phyloP scores from a whole-genome alignment of 257 asterid genomes.

The Anisodus tanguticus region DNA sequence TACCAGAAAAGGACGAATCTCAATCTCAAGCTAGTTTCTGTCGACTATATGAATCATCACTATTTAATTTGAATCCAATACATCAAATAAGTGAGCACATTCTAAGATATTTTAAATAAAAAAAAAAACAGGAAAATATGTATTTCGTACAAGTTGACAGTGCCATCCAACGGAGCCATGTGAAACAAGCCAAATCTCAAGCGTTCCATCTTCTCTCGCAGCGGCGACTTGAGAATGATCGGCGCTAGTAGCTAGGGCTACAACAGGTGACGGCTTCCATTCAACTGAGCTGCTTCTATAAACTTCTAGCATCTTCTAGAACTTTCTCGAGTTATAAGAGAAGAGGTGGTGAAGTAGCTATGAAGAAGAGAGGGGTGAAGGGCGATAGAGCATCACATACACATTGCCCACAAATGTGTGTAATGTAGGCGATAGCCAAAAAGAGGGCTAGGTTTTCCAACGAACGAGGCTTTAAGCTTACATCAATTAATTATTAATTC shows the following conservation, averaged over 20 bases:
- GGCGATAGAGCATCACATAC: conserved; percentile 7
- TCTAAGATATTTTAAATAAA: too few relatives aligned
- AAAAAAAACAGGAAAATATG: too few relatives aligned
- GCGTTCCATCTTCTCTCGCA: conserved; percentile 81
- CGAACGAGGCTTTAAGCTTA: conserved; percentile 7
- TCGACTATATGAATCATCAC: too few relatives aligned
- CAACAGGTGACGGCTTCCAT: conserved; percentile 84
- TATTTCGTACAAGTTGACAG: conserved; percentile 21
- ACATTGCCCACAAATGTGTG: neutral
- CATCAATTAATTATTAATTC: neutral
- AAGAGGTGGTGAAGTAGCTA: neutral
- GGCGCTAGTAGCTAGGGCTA: conserved; percentile 88
- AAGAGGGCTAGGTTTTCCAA: neutral
- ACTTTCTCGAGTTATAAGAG: neutral
- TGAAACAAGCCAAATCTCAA: conserved; percentile 98
- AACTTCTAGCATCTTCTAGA: conserved; percentile 49
- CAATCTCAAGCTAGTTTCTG: too few relatives aligned
- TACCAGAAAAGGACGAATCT: too few relatives aligned
- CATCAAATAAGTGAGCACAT: too few relatives aligned
- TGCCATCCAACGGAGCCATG: conserved; percentile 99
- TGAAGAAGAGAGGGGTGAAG: neutral
- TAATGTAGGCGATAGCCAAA: conserved; percentile 26
- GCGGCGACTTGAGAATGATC: conserved; percentile 96
- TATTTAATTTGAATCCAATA: too few relatives aligned
- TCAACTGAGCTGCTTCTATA: conserved; percentile 68